phyloP scores from a whole-genome alignment of 2,329 filamentous ascomycete genomes.

The Colletotrichum sansevieriae region DNA sequence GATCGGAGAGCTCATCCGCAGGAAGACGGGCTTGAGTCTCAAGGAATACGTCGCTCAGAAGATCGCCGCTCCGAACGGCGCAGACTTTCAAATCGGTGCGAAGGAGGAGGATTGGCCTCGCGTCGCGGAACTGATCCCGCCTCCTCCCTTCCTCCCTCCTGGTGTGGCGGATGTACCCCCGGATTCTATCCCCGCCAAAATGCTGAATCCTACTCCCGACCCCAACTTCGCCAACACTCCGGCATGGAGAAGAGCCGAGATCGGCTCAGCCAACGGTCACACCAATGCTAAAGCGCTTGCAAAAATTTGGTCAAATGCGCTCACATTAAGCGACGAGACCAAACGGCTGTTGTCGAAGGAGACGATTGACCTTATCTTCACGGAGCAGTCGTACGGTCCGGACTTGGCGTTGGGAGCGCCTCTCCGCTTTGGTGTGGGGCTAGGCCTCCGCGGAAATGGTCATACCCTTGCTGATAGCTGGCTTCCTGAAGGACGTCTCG shows the following conservation, averaged over 20 bases:
- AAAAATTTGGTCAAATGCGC: constrained; percentile 53
- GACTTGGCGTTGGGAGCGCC: constrained; percentile 54
- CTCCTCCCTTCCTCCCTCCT: constrained; percentile 17
- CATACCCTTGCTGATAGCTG: constrained; percentile 45
- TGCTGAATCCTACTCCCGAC: constrained; percentile 45
- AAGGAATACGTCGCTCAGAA: constrained; percentile 54
- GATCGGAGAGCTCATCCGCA: constrained; percentile 58
- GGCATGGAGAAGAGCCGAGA: constrained; percentile 54
- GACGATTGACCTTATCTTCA: constrained; percentile 59
- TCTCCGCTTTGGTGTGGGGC: constrained; percentile 58
- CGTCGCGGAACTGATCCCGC: constrained; percentile 51
- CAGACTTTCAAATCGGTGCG: constrained; percentile 62
- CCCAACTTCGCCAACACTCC: constrained; percentile 43
- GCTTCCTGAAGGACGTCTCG: constrained; percentile 50
- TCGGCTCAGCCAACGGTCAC: constrained; percentile 60
- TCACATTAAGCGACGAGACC: constrained; percentile 42
- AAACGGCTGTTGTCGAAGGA: constrained; percentile 53
- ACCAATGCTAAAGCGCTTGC: constrained; percentile 58
- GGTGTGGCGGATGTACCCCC: constrained; percentile 40
- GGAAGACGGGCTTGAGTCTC: constrained; percentile 55
- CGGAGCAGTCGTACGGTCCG: constrained; percentile 56
- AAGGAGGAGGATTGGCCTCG: constrained; percentile 57
- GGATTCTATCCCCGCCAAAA: constrained; percentile 47
- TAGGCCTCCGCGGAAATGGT: constrained; percentile 50
- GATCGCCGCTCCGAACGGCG: constrained; percentile 56